These are phyloP conservation scores for Dendrobium chrysotoxum DNA, from an alignment of 106 monocot genomes.

Conservation along the genomic window DNA sequence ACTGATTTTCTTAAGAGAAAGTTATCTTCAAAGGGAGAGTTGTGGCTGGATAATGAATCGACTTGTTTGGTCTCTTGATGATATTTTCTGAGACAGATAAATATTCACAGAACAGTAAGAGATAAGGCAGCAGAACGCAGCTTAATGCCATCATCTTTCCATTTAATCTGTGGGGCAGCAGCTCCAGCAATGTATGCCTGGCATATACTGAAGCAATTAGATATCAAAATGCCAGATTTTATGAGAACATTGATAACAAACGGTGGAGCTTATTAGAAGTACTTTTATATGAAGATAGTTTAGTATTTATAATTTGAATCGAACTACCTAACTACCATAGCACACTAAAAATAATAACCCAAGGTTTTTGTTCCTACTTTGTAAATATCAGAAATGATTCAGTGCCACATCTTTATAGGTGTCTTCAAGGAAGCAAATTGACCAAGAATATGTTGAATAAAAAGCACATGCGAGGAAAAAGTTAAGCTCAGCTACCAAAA, in stretches of 20 bases:
- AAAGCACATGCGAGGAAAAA: too few relatives aligned
- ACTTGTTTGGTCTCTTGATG: background rate
- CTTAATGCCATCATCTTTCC: constrained; percentile 85
- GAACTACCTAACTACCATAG: too few relatives aligned
- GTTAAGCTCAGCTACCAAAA: too few relatives aligned
- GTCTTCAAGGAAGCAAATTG: too few relatives aligned
- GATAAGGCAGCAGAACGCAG: constrained; percentile 92
- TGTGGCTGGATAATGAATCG: background rate
- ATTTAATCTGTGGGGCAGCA: constrained; percentile 68
- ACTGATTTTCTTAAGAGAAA: too few relatives aligned
- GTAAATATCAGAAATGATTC: too few relatives aligned
- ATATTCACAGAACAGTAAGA: constrained; percentile 36
- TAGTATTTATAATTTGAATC: too few relatives aligned
- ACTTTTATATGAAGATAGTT: too few relatives aligned
- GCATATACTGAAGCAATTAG: background rate
- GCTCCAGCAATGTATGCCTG: constrained; percentile 84
- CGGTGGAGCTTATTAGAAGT: background rate
- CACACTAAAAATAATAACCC: too few relatives aligned
- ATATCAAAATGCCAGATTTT: background rate
- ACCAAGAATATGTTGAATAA: too few relatives aligned
- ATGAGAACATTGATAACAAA: background rate
- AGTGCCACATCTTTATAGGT: too few relatives aligned
- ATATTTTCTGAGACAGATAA: background rate
- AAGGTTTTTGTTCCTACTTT: too few relatives aligned
- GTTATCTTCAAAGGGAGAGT: background rate